These are phyloP conservation scores for Pisolithus thermaeus DNA, from an alignment of 1,284 basidiomycete genomes.

Conservation along the genomic window DNA sequence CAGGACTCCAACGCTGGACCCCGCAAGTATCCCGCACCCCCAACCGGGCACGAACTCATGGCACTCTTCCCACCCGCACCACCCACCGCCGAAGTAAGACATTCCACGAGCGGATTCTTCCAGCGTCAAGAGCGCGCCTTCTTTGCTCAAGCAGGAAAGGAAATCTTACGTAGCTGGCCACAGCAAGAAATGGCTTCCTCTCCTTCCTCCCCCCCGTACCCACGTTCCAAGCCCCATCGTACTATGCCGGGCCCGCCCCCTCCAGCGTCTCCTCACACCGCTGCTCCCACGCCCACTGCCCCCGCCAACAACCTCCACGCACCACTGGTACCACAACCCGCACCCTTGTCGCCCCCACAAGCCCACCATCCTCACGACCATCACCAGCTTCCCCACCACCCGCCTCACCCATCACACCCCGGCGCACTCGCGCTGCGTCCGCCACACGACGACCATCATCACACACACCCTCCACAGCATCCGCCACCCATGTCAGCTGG, in stretches of 20 bases:
- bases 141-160: constrained; percentile 67
- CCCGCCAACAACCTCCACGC: not conserved
- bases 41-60: constrained; percentile 76
- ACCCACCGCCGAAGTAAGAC: constrained; percentile 47
- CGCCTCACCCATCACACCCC: constrained; percentile 40
- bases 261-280: no score
- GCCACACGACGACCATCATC: constrained; percentile 29
- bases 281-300: not conserved
- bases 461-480: no score
- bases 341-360: constrained; percentile 8
- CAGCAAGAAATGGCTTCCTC: constrained; percentile 9
- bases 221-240: not conserved
- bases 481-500: constrained; percentile 21
- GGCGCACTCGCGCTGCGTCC: constrained; percentile 34
- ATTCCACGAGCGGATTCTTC: constrained; percentile 64
- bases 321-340: not conserved
- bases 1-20: constrained; percentile 39
- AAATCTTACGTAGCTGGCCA: constrained; percentile 62
- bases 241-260: not conserved
- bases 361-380: constrained; percentile 13
- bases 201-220: not conserved
- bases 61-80: constrained; percentile 67
- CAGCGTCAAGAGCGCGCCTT: constrained; percentile 67
- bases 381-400: constrained; percentile 28
- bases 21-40: constrained; percentile 62